Evolutionary conservation across 2,329 filamentous ascomycete genomes (phyloP), one percentile per base, ranked within the genome.

Genomic region (Purpureocillium lavendulum): DNA sequence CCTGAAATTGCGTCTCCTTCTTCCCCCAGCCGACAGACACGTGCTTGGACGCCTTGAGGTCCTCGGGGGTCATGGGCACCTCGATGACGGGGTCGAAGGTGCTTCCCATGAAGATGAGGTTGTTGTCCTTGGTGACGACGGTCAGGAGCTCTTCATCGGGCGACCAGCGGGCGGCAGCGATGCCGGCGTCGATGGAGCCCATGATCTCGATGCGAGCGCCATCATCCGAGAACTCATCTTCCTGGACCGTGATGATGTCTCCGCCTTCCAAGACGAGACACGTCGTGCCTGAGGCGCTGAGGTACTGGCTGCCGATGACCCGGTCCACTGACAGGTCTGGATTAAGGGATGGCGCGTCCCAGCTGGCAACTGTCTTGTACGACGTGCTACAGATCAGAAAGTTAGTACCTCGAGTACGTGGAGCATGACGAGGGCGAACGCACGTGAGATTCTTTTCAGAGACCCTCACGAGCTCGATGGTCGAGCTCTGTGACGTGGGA

Each of bases 21-120:
- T 97, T 97, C 43, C 92, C 92, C 92, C 92, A 98, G 36, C 92
- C 92, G 16, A 98, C 90, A 15, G 88, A 94, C 41, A 96, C 92
- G 67, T 96, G 89, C 59, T 83, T 92, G 18, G 84, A 97, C n/a
- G 80, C 77, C 51, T 84, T 84, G 46, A 94, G 74, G 61, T 94
- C 90, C 33, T 89, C 86, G 0, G 69, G 58, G 0, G 75, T 77
- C 59, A 97, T 79, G 28, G 71, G 67, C 38, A 85, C 73, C 60
- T 89, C 84, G 28, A 84, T 77, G 32, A 94, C 79, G 41, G 82
- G 82, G 50, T 97, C 90, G 49, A 97, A 94, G 18, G 82, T 80
- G 46, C 88, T 77, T 40, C 88, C 95, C 90, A 98, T 96, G 56
- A 95, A 87, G 41, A 97, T 71, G 24, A 92, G 70, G 1, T 86